Conservation (phyloP, 2,329 filamentous ascomycete genomes). For the Penicillium vulpinum region DNA sequence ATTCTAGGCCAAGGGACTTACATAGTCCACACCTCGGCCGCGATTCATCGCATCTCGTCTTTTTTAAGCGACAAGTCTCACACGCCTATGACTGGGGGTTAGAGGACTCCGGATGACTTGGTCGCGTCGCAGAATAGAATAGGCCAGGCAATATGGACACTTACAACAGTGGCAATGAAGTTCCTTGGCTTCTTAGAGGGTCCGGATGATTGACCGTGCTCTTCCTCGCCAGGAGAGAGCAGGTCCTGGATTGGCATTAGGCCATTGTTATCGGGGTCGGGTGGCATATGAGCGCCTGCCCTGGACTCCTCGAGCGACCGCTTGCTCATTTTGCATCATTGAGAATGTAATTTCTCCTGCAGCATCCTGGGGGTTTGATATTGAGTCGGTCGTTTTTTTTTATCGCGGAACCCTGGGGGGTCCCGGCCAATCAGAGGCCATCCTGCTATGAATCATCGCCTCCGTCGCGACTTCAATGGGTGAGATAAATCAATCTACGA, state of each 20-base stretch:
- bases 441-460: conserved; percentile 15
- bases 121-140: neutral
- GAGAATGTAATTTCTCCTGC: neutral
- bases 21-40: conserved; percentile 55
- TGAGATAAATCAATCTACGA: neutral
- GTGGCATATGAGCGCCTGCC: conserved; percentile 20
- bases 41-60: conserved; percentile 58
- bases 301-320: conserved; percentile 36
- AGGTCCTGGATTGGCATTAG: conserved; percentile 36
- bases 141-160: conserved; percentile 1
- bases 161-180: conserved; percentile 43
- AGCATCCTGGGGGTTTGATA: conserved; percentile 4
- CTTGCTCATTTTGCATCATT: conserved; percentile 42
- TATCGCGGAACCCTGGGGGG: neutral
- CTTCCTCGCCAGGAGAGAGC: conserved; percentile 37
- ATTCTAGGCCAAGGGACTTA: conserved; percentile 50
- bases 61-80: conserved; percentile 55
- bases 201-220: conserved; percentile 23
- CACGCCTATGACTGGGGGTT: conserved; percentile 46
- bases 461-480: conserved; percentile 1
- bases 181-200: conserved; percentile 38
- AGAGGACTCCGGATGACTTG: neutral
- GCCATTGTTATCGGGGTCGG: conserved; percentile 29
- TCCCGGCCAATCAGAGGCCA: conserved; percentile 12
- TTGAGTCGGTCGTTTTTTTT: conserved; percentile 8